Percentiles rank a stretch among this genome's conserved stretches.
phyloP scores from a whole-genome alignment of 371 early-diverging fungal genomes.

The Mortierella sp. region DNA sequence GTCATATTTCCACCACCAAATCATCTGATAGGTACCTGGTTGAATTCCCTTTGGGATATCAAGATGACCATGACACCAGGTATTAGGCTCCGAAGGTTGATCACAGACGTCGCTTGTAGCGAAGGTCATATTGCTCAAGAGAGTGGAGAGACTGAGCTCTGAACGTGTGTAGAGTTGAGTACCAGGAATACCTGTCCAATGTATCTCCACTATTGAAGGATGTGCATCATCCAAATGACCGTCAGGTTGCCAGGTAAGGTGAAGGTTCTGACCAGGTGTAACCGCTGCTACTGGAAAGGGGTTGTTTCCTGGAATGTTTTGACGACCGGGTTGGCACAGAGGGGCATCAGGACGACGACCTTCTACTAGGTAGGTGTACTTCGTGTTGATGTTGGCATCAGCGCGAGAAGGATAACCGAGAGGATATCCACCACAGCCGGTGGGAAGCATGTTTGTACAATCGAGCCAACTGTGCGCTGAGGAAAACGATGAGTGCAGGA shows the following conservation, averaged over 20 bases:
- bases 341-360: conserved; percentile 37
- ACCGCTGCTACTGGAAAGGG: conserved; percentile 43
- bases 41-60: conserved; percentile 32
- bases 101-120: conserved; percentile 43
- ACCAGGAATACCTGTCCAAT: conserved; percentile 31
- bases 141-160: conserved; percentile 32
- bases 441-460: conserved; percentile 43
- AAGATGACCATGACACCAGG: conserved; percentile 51
- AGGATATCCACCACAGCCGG: conserved; percentile 49
- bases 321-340: conserved; percentile 51
- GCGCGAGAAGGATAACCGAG: conserved; percentile 64
- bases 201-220: conserved; percentile 43
- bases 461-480: conserved; percentile 54
- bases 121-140: conserved; percentile 42
- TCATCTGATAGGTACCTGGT: conserved; percentile 52
- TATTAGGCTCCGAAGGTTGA: conserved; percentile 41
- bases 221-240: conserved; percentile 51
- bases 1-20: conserved; percentile 63
- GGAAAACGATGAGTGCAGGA: not conserved
- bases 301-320: conserved; percentile 46
- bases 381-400: conserved; percentile 59
- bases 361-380: conserved; percentile 58
- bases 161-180: conserved; percentile 28
- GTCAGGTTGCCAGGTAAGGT: conserved; percentile 54
- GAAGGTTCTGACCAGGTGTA: conserved; percentile 37